Evolutionary conservation across 768 basidiomycete species (phyloP), one percentile per base, ranked within the genome.

Genomic region (Rhodotorula graminis): DNA sequence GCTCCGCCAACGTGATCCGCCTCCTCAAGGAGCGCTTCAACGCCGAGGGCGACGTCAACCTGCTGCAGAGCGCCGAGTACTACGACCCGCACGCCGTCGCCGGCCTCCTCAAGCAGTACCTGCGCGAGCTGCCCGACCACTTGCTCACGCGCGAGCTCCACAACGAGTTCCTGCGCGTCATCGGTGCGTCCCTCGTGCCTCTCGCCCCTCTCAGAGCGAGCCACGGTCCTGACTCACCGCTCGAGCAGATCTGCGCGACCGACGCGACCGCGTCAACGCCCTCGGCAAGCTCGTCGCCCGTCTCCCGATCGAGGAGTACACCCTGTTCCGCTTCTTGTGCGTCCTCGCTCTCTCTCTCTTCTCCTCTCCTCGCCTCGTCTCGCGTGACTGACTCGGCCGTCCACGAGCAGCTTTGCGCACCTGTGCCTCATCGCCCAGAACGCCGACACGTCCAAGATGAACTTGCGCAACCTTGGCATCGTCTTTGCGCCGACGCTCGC

Each of bases 61-160:
- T 99, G 19, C 83, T 95, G 50, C 87, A 86, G 50, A 87, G 89
- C 16, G 91, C 93, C 80, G 94, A 96, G 79, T 91, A 89, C 77
- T 96, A 92, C 90, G 96, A 99, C 82, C 93, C 92, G 57, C 94
- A 99, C 80, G 96, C 96, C 50, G 91, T 99, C 72, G 90, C 96
- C 61, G 96, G 74, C 8, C 84, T 99, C 72, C 84, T 99, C 71
- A 99, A 99, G 83, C 86, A 87, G 65, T 99, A 89, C 83, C 83
- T 99, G 77, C 89, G 96, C 69, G 96, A 99, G 77, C 82, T 99
- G 46, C 95, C 96, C 57, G 88, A 89, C 33, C 94, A 92, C 78
- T 89, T 98, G 70, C 84, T 99, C 40, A 97, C 95, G 27, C 87
- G 90, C 65, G 93, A 97, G 60, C 86, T 95, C 58, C 95, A 99